Evolutionary conservation across 2,329 filamentous ascomycete species (phyloP), one percentile per base, ranked within the genome.

Genomic region (Ramichloridium luteum): DNA sequence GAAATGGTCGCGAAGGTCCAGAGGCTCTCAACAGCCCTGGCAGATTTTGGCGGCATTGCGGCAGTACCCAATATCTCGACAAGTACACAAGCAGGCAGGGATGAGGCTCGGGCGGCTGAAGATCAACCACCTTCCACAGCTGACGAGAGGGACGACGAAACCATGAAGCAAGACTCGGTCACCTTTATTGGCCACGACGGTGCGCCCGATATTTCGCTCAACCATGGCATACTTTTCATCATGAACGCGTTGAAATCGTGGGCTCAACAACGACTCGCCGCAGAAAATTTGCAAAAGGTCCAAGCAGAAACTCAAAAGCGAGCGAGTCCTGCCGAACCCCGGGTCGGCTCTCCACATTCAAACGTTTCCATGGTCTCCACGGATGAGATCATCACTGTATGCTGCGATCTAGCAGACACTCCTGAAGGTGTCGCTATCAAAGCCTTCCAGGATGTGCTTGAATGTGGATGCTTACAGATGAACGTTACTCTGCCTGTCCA

Each of bases 241-340:
- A 46, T 50, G 36, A 50, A 51, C 30, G 50, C 48, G 10, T 38
- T 54, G 34, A 48, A 47, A 23, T 53, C 49, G 4, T 53, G 50
- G 51, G 51, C 49, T 5, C 43, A 50, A 31, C 46, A 50, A 31
- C 40, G 48, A 13, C 36, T 48, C 20, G 40, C 37, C 4, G 40
- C 43, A 16, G 35, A 43, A 23, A 43, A 40, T 16, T 34, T 31
- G 15, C 28, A 40, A 13, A 36, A 47, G 18, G 36, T 40, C 12
- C 40, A 45, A n/a, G 35, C 40, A 16, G 28, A 37, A 17, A 20
- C 25, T 10, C 37, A 36, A 25, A 33, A 36, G 17, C 43, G 43
- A 8, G 48, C 41, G 9, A 8, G 8, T n/a, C 46, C 43, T 13
- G 48, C 47, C 13, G 40, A 47, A 8, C 47, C 47, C 12, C 34